phyloP scores from a whole-genome alignment of 306 rosid species.

The Cucurbita pepo region DNA sequence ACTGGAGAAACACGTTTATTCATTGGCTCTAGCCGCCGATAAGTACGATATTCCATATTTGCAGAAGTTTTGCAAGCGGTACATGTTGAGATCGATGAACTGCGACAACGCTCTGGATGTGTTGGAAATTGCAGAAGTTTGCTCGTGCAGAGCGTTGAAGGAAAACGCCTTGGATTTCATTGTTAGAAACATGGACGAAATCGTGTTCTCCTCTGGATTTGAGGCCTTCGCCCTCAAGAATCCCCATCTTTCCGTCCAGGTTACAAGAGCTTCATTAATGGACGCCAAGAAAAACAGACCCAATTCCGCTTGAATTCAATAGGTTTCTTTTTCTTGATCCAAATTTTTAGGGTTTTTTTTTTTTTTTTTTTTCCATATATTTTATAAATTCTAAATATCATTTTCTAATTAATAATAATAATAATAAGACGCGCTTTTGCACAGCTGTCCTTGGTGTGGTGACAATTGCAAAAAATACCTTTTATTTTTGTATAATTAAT shows the following conservation, averaged over 20 bases:
- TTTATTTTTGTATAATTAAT: background rate
- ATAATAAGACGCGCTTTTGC: background rate
- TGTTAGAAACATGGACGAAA: slow-evolving; percentile 31
- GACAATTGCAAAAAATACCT: background rate
- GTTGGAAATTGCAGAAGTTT: slow-evolving; percentile 47
- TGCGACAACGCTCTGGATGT: slow-evolving; percentile 38
- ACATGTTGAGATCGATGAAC: slow-evolving; percentile 26
- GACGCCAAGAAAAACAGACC: slow-evolving; percentile 13
- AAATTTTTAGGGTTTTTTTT: too few species aligned
- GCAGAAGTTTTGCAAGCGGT: slow-evolving; percentile 40
- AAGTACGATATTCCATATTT: slow-evolving; percentile 56
- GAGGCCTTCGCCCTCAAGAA: slow-evolving; percentile 48
- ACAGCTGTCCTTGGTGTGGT: background rate
- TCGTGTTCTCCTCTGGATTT: slow-evolving; percentile 31
- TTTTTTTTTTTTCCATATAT: too few species aligned
- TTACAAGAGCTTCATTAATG: slow-evolving; percentile 40
- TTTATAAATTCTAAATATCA: too few species aligned
- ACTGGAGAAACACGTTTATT: slow-evolving; percentile 39
- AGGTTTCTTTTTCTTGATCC: too few species aligned
- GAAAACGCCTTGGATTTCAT: slow-evolving; percentile 39
- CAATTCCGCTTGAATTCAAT: background rate
- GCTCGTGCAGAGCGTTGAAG: slow-evolving; percentile 31
- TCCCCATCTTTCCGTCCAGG: slow-evolving; percentile 56
- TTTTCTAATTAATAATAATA: too few species aligned
- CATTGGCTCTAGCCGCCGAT: slow-evolving; percentile 57